A percentile compares a stretch with the other conserved stretches of the same genome.
These are phyloP conservation scores for Fusarium brevicatenulatum DNA, from an alignment of 2,329 filamentous ascomycete species.

Conservation along the genomic window DNA sequence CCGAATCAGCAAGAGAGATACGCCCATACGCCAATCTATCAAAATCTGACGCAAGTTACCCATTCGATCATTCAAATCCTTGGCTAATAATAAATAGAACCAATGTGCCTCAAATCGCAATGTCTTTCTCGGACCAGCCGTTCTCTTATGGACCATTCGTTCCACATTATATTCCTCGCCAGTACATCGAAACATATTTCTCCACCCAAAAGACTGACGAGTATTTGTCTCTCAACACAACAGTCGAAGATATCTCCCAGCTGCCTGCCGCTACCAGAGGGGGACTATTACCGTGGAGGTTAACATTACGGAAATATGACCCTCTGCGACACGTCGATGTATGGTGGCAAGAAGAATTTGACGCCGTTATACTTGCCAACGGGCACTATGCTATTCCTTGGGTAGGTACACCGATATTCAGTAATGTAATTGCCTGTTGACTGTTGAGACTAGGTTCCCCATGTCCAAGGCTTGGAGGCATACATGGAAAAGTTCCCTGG, in stretches of 20 bases:
- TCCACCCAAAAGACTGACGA: slow-evolving; percentile 59
- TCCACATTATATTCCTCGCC: slow-evolving; percentile 63
- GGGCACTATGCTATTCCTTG: slow-evolving; percentile 58
- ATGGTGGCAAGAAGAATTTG: slow-evolving; percentile 65
- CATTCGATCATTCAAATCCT: not conserved
- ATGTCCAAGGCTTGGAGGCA: slow-evolving; percentile 55
- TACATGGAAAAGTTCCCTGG: slow-evolving; percentile 53
- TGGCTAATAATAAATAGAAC: slow-evolving; percentile 49
- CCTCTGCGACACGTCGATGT: slow-evolving; percentile 54
- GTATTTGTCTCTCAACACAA: slow-evolving; percentile 60
- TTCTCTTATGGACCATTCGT: slow-evolving; percentile 67
- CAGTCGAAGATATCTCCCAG: slow-evolving; percentile 60
- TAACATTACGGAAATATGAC: slow-evolving; percentile 61
- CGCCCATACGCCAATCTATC: slow-evolving; percentile 61
- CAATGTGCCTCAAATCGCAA: slow-evolving; percentile 66
- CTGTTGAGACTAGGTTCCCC: slow-evolving; percentile 51
- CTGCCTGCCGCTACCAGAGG: slow-evolving; percentile 32
- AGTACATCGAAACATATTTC: slow-evolving; percentile 67
- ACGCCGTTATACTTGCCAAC: slow-evolving; percentile 56
- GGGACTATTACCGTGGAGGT: slow-evolving; percentile 53
- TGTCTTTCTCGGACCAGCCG: slow-evolving; percentile 63
- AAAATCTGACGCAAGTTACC: slow-evolving; percentile 58
- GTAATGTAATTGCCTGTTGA: rapidly evolving
- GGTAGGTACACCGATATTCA: slow-evolving; percentile 46
- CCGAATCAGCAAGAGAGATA: slow-evolving; percentile 59